Evolutionary conservation across 495 filamentous ascomycete species (phyloP).

Genomic region (Podospora fimiseda): DNA sequence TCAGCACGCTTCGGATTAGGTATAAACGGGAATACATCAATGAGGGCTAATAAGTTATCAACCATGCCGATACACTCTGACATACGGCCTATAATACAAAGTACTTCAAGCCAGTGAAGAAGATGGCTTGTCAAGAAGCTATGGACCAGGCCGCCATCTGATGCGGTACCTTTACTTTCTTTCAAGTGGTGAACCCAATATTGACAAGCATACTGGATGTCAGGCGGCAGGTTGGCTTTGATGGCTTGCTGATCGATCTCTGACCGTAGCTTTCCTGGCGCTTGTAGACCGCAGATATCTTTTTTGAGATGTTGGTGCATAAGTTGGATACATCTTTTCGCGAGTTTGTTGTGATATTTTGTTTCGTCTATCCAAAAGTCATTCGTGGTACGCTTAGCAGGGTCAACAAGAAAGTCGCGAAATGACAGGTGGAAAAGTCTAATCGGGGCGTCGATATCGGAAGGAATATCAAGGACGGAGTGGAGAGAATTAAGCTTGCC

Average conservation of each 20-base stretch:
- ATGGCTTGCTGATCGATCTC: slow-evolving; percentile 15
- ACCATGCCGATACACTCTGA: slow-evolving; percentile 26
- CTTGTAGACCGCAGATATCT: slow-evolving; percentile 35
- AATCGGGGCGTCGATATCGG: slow-evolving; percentile 22
- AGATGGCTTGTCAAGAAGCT: slow-evolving; percentile 39
- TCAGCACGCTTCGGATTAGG: background rate
- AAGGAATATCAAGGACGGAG: slow-evolving; percentile 32
- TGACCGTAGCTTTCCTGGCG: slow-evolving; percentile 24
- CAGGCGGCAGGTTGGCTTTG: slow-evolving; percentile 20
- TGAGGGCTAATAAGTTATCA: slow-evolving; percentile 15
- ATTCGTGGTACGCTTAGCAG: slow-evolving; percentile 20
- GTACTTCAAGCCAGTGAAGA: slow-evolving; percentile 27
- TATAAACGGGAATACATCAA: slow-evolving; percentile 1
- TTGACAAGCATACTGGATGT: slow-evolving; percentile 30
- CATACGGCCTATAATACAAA: slow-evolving; percentile 30
- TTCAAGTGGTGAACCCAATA: slow-evolving; percentile 45
- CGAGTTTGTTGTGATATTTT: slow-evolving; percentile 41
- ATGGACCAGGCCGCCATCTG: slow-evolving; percentile 21
- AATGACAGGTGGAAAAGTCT: slow-evolving; percentile 47
- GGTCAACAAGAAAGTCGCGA: slow-evolving; percentile 45
- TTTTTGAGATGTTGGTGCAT: slow-evolving; percentile 25
- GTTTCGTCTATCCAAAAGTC: slow-evolving; percentile 33
- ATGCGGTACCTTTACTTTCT: slow-evolving; percentile 19
- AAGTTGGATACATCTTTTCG: slow-evolving; percentile 29
- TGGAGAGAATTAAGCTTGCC: slow-evolving; percentile 23